Conservation (phyloP, 768 basidiomycete genomes). For the Lactifluus subvellereus region DNA sequence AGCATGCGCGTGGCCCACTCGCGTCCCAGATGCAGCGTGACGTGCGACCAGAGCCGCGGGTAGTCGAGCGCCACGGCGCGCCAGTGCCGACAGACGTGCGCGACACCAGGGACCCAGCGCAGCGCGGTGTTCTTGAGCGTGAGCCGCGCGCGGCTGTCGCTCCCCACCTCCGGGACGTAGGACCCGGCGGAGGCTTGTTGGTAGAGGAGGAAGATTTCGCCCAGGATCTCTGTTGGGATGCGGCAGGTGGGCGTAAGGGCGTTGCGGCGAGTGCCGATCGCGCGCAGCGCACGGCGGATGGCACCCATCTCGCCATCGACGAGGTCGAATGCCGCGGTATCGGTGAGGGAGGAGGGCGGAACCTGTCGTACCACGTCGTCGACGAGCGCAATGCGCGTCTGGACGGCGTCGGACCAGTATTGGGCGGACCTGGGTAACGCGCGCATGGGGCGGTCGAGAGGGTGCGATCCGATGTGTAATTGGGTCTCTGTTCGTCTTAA, state of each 20-base stretch:
- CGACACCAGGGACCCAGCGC: conserved; percentile 13
- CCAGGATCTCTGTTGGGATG: conserved; percentile 18
- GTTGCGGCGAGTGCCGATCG: conserved; percentile 14
- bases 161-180: not conserved
- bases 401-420: conserved; percentile 16
- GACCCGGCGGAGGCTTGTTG: not conserved
- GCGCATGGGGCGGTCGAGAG: not conserved
- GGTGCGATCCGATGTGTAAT: not conserved
- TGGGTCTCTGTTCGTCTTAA: not conserved
- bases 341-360: conserved; percentile 3
- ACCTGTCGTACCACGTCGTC: conserved; percentile 14
- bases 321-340: not conserved
- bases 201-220: conserved; percentile 18
- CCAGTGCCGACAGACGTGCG: conserved; percentile 18
- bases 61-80: conserved; percentile 10
- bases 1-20: conserved; percentile 15
- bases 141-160: not conserved
- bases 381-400: conserved; percentile 10
- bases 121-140: conserved; percentile 2
- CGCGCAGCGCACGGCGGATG: conserved; percentile 9
- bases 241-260: conserved; percentile 15
- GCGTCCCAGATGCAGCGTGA: conserved; percentile 3
- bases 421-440: conserved; percentile 8
- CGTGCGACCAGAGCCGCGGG: conserved; percentile 13
- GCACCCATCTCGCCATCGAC: conserved; percentile 16